Percentiles rank a stretch among this genome's conserved stretches.
phyloP scores from a whole-genome alignment of 2,329 filamentous ascomycete genomes.

The Cucurbitaria berberidis region DNA sequence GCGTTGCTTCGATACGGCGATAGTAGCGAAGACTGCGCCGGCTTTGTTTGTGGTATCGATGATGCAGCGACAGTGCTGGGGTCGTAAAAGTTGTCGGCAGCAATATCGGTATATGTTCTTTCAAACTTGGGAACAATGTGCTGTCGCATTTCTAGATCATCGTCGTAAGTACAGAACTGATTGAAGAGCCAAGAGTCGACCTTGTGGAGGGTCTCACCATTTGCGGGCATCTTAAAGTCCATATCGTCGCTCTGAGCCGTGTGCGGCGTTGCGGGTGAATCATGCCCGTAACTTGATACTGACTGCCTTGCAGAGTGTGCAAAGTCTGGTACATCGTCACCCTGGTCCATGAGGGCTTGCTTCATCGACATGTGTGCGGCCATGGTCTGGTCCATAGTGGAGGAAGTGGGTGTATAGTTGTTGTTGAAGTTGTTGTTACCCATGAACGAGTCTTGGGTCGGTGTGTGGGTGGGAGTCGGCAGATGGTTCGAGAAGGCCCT shows the following conservation, averaged over 20 bases:
- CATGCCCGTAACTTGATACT: slow-evolving; percentile 65
- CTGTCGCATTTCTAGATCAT: slow-evolving; percentile 59
- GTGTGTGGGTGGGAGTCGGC: slow-evolving; percentile 62
- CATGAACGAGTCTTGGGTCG: slow-evolving; percentile 59
- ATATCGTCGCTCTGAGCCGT: slow-evolving; percentile 60
- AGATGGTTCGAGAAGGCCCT: slow-evolving; percentile 58
- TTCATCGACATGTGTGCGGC: slow-evolving; percentile 66
- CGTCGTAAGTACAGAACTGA: slow-evolving; percentile 71
- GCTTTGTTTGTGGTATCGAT: slow-evolving; percentile 50
- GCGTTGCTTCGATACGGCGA: slow-evolving; percentile 55
- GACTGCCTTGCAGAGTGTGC: slow-evolving; percentile 62
- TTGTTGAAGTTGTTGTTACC: slow-evolving; percentile 54
- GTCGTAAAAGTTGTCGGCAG: slow-evolving; percentile 83
- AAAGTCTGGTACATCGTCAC: slow-evolving; percentile 59
- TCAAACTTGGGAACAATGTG: slow-evolving; percentile 72
- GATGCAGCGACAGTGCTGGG: slow-evolving; percentile 67
- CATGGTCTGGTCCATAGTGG: slow-evolving; percentile 52
- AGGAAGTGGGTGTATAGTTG: slow-evolving; percentile 52
- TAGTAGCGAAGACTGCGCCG: slow-evolving; percentile 57
- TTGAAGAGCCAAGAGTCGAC: slow-evolving; percentile 59
- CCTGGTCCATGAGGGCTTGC: slow-evolving; percentile 61
- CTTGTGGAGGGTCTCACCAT: slow-evolving; percentile 59
- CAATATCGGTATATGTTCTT: slow-evolving; percentile 84
- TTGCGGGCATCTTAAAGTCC: slow-evolving; percentile 59
- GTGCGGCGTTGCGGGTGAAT: slow-evolving; percentile 67